A percentile compares a stretch with the other conserved stretches of the same genome.
phyloP scores from a whole-genome alignment of 306 rosid species.

The Quercus parvula region DNA sequence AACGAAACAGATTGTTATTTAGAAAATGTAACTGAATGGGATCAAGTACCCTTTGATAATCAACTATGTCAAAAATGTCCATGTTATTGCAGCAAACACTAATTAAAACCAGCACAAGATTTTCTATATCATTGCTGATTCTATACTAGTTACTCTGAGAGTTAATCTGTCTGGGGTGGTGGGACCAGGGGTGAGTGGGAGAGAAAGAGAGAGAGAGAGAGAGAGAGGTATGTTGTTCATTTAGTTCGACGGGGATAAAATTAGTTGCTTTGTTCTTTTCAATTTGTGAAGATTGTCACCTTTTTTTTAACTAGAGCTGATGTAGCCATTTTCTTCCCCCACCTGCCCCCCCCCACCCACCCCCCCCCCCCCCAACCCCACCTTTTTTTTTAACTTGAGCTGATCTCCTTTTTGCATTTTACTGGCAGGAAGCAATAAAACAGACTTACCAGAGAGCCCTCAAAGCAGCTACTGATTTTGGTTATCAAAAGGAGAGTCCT shows the following conservation, averaged over 20 bases:
- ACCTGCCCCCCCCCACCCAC: too few species aligned
- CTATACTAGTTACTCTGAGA: background rate
- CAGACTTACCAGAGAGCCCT: conserved; percentile 90
- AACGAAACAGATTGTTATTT: background rate
- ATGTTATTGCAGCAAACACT: background rate
- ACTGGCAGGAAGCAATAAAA: conserved; percentile 82
- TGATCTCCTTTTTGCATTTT: conserved; percentile 12
- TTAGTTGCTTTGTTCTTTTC: too few species aligned
- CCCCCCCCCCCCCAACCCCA: too few species aligned
- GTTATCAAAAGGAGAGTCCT: conserved; percentile 87
- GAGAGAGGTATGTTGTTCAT: background rate
- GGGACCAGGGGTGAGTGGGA: background rate
- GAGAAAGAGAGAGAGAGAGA: background rate
- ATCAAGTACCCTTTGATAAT: background rate
- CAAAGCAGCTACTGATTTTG: conserved; percentile 78
- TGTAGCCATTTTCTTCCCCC: background rate
- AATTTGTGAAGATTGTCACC: background rate
- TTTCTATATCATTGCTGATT: background rate
- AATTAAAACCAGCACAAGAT: background rate
- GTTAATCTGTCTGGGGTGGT: too few species aligned
- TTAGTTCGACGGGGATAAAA: background rate
- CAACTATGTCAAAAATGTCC: background rate
- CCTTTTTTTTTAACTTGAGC: background rate
- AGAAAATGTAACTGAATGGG: background rate
- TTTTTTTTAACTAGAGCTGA: background rate